A percentile compares a stretch with the other conserved stretches of the same genome.
Conservation (phyloP, 345 rosid genomes). For the Durio zibethinus region DNA sequence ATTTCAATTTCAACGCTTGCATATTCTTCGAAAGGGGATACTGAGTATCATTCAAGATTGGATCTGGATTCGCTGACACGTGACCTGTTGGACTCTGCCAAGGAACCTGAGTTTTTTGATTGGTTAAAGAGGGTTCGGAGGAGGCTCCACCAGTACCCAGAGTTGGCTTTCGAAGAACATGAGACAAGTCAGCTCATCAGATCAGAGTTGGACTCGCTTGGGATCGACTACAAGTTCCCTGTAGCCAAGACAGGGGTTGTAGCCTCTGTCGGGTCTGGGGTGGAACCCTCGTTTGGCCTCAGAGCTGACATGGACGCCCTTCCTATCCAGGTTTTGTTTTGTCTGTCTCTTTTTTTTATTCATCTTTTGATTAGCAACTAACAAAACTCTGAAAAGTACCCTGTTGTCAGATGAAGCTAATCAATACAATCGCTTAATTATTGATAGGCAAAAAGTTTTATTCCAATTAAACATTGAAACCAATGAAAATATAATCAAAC, state of each 20-base stretch:
- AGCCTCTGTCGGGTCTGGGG: slow-evolving; percentile 56
- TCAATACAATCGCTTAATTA: no score
- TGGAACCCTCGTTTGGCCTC: slow-evolving; percentile 50
- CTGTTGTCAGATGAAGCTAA: no score
- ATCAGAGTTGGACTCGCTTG: slow-evolving; percentile 55
- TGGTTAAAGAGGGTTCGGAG: slow-evolving; percentile 64
- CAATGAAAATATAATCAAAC: no score
- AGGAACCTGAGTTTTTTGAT: slow-evolving; percentile 46
- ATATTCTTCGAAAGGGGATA: background rate
- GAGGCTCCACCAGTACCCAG: slow-evolving; percentile 62
- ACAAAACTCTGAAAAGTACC: no score
- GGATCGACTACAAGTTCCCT: slow-evolving; percentile 58
- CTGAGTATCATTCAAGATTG: slow-evolving; percentile 8
- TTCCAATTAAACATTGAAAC: no score
- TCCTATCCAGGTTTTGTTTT: slow-evolving; percentile 50
- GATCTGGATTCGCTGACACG: slow-evolving; percentile 21
- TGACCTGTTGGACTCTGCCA: slow-evolving; percentile 43
- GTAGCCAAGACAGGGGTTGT: slow-evolving; percentile 67
- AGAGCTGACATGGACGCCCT: slow-evolving; percentile 84
- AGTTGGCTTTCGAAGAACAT: slow-evolving; percentile 62
- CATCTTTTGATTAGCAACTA: slow-evolving; percentile 30
- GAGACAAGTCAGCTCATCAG: slow-evolving; percentile 54
- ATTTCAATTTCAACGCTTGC: background rate
- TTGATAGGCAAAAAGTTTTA: no score
- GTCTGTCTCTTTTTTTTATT: background rate